Evolutionary conservation across 495 filamentous ascomycete genomes (phyloP).

Genomic region (Apiosordaria backusii): DNA sequence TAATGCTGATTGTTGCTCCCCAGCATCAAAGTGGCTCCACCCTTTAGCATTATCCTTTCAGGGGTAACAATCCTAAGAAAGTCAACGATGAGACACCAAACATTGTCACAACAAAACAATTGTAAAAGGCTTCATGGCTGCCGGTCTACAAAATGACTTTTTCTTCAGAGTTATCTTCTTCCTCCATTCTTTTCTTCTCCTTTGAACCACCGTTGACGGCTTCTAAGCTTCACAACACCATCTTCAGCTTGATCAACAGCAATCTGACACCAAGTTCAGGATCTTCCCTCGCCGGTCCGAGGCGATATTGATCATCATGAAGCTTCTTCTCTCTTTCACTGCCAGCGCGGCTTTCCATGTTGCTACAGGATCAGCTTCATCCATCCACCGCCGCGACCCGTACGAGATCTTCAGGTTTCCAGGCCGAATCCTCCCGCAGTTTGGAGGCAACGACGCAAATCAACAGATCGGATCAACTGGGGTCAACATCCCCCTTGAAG

Average conservation of each 20-base stretch:
- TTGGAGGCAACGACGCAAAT: background rate
- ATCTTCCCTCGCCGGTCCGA: background rate
- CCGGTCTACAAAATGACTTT: background rate
- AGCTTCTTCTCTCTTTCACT: background rate
- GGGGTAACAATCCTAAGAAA: conserved; percentile 1
- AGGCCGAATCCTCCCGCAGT: background rate
- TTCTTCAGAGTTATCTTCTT: background rate
- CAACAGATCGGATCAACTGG: background rate
- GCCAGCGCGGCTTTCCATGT: background rate
- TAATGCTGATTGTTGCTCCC: background rate
- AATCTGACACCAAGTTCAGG: background rate
- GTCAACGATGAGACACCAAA: background rate
- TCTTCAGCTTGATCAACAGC: background rate
- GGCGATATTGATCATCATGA: background rate
- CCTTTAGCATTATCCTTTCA: conserved; percentile 2
- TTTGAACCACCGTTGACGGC: background rate
- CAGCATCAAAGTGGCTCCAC: background rate
- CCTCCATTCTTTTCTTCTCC: background rate
- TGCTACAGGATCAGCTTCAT: background rate
- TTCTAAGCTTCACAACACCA: background rate
- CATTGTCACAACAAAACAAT: background rate
- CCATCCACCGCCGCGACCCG: background rate
- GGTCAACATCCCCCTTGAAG: conserved; percentile 16
- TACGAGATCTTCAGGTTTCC: background rate
- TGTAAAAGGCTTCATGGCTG: background rate